A percentile compares a stretch with the other conserved stretches of the same genome.
phyloP scores from a whole-genome alignment of 495 filamentous ascomycete genomes.

The Xylaria telfairii region DNA sequence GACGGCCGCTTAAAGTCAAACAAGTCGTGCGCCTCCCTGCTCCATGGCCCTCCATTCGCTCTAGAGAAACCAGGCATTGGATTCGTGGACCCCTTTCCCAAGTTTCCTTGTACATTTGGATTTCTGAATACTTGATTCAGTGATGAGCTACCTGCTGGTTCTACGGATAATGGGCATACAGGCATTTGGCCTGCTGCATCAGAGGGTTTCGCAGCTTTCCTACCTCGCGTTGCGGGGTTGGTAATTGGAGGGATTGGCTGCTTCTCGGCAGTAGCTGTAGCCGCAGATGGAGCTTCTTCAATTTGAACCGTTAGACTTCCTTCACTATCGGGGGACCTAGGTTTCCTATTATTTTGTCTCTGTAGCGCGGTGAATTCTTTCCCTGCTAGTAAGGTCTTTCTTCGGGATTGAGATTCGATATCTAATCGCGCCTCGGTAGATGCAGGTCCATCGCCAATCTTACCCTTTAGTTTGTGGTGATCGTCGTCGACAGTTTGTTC shows the following conservation, averaged over 20 bases:
- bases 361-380: neutral
- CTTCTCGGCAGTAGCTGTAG: slow-evolving; percentile 11
- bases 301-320: neutral
- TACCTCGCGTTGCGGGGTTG: slow-evolving; percentile 58
- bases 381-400: neutral
- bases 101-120: slow-evolving; percentile 31
- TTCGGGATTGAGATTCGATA: slow-evolving; percentile 1
- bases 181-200: slow-evolving; percentile 54
- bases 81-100: slow-evolving; percentile 23
- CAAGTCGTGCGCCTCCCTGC: slow-evolving; percentile 58
- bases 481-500: neutral
- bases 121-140: slow-evolving; percentile 23
- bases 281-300: slow-evolving; percentile 7
- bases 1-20: slow-evolving; percentile 51
- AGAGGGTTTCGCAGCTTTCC: slow-evolving; percentile 55
- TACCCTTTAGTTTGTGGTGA: neutral
- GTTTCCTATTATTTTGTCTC: neutral
- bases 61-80: slow-evolving; percentile 46
- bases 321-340: neutral
- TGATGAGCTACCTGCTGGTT: slow-evolving; percentile 23
- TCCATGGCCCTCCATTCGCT: slow-evolving; percentile 56
- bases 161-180: slow-evolving; percentile 43
- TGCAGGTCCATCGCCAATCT: neutral
- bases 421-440: neutral
- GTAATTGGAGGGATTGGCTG: slow-evolving; percentile 27